phyloP scores from a whole-genome alignment of 2,329 filamentous ascomycete species.

The Claviceps sp. region DNA sequence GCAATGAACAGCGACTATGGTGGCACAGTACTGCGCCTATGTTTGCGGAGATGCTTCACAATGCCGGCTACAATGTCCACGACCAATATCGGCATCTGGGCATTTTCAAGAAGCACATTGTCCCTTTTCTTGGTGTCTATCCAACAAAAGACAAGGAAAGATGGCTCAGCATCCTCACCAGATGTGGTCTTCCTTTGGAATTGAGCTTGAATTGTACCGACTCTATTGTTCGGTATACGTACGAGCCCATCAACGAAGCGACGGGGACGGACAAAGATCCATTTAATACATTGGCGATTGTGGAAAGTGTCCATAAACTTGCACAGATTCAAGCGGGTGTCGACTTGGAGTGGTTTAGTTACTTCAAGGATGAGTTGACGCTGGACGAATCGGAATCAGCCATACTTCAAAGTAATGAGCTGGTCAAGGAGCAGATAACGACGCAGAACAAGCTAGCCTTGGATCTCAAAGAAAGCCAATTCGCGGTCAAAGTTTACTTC shows the following conservation, averaged over 20 bases:
- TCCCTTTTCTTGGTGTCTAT: neutral
- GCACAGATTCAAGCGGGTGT: neutral
- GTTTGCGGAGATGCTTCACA: neutral
- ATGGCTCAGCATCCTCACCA: neutral
- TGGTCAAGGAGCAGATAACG: neutral
- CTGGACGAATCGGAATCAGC: neutral
- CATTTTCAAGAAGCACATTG: neutral
- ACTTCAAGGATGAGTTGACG: neutral
- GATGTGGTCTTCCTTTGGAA: neutral
- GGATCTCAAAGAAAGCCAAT: neutral
- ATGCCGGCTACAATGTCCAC: neutral
- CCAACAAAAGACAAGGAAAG: neutral
- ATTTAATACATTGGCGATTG: neutral
- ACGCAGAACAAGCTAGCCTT: neutral
- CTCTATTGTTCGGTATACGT: constrained; percentile 1
- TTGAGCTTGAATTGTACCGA: constrained; percentile 1
- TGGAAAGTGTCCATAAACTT: neutral
- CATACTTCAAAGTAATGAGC: neutral
- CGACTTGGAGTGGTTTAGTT: neutral
- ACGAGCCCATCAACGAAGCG: neutral
- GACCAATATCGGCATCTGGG: neutral
- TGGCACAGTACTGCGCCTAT: constrained; percentile 3
- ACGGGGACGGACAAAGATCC: neutral
- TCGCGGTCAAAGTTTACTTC: neutral
- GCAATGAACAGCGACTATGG: constrained; percentile 1